phyloP scores from a whole-genome alignment of 2,329 filamentous ascomycete genomes.

The Scytalidium sp. region DNA sequence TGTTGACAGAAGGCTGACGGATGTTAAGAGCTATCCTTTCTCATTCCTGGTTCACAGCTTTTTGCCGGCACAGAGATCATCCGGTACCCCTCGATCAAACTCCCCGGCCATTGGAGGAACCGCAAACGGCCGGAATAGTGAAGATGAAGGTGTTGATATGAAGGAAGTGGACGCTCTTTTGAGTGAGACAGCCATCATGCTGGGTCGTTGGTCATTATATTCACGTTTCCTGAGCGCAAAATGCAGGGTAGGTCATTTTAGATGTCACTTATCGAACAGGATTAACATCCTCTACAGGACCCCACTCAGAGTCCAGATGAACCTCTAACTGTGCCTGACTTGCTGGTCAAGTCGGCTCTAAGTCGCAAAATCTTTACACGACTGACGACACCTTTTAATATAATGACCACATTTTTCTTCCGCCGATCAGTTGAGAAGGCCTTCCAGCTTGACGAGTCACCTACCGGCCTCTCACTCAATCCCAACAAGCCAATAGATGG shows the following conservation, averaged over 20 bases:
- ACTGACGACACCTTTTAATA: slow-evolving; percentile 78
- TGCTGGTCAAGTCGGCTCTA: slow-evolving; percentile 77
- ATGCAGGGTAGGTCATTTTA: slow-evolving; percentile 61
- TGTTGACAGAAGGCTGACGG: slow-evolving; percentile 82
- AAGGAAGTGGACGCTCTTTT: slow-evolving; percentile 89
- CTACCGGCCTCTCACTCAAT: slow-evolving; percentile 74
- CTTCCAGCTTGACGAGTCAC: slow-evolving; percentile 92
- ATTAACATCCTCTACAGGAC: slow-evolving; percentile 40
- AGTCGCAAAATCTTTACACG: slow-evolving; percentile 73
- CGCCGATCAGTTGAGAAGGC: slow-evolving; percentile 94
- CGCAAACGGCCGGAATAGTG: slow-evolving; percentile 58
- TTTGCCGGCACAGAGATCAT: slow-evolving; percentile 64
- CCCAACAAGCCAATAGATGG: slow-evolving; percentile 67
- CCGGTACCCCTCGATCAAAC: slow-evolving; percentile 65
- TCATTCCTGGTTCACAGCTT: slow-evolving; percentile 97
- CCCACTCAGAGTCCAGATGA: slow-evolving; percentile 48
- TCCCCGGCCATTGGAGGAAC: slow-evolving; percentile 67
- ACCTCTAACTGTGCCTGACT: slow-evolving; percentile 64
- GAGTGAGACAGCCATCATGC: slow-evolving; percentile 87
- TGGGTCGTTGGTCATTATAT: slow-evolving; percentile 90
- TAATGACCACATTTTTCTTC: slow-evolving; percentile 96
- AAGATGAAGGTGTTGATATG: slow-evolving; percentile 95
- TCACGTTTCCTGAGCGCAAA: slow-evolving; percentile 85
- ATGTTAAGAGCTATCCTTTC: slow-evolving; percentile 97
- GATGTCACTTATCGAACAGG: slow-evolving; percentile 17